These are phyloP conservation scores for Coprinellus micaceus DNA, from an alignment of 768 basidiomycete genomes.

Conservation along the genomic window DNA sequence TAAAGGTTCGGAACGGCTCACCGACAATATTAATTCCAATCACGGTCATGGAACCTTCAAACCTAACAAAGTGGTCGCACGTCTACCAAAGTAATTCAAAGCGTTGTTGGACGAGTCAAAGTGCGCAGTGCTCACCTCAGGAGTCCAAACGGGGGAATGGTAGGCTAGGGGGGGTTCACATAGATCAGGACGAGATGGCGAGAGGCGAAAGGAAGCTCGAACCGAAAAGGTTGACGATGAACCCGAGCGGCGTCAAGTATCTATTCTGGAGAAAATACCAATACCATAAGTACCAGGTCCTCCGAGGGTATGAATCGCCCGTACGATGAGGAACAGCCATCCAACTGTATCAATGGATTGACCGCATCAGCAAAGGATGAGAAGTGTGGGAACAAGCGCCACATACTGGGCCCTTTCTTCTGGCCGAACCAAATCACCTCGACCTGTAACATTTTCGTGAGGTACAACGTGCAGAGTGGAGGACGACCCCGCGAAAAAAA, in stretches of 20 bases:
- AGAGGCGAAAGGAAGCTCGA: not conserved
- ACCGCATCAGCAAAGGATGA: not conserved
- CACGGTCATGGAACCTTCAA: conserved; percentile 51
- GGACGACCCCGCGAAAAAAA: too few relatives aligned
- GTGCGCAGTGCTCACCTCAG: conserved; percentile 34
- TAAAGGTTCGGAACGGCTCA: conserved; percentile 5
- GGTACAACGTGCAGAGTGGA: too few relatives aligned
- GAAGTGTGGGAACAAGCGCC: not conserved
- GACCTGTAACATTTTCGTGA: conserved; percentile 35
- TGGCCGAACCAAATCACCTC: conserved; percentile 51
- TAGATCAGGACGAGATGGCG: not conserved
- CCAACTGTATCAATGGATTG: conserved; percentile 28
- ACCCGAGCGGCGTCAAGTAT: conserved; percentile 60
- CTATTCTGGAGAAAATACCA: conserved; percentile 44
- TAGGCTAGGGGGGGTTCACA: conserved; percentile 30
- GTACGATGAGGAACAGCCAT: conserved; percentile 41
- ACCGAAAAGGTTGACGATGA: conserved; percentile 55
- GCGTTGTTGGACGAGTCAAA: too few relatives aligned
- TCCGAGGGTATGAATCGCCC: conserved; percentile 7
- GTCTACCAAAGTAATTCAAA: too few relatives aligned
- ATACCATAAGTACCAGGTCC: not conserved
- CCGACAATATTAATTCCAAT: conserved; percentile 50
- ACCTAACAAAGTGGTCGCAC: conserved; percentile 46
- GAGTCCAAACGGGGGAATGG: conserved; percentile 36
- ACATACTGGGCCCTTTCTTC: conserved; percentile 48